phyloP scores from a whole-genome alignment of 2,329 filamentous ascomycete genomes.

The Dothistroma septosporum region DNA sequence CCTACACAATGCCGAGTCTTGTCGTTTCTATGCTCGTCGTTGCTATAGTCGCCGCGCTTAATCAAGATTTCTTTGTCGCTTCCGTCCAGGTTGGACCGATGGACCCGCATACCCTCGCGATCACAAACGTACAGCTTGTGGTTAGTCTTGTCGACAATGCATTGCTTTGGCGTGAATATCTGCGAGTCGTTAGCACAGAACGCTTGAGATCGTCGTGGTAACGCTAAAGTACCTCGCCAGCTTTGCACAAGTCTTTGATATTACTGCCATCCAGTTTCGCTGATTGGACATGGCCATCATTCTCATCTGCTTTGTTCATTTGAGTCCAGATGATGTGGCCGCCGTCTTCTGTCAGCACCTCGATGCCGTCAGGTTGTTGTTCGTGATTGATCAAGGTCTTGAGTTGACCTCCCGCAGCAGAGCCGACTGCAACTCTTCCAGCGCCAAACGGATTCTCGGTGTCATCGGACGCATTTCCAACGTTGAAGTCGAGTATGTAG shows the following conservation, averaged over 20 bases:
- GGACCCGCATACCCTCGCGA: slow-evolving; percentile 42
- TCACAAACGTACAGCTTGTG: slow-evolving; percentile 43
- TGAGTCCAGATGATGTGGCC: slow-evolving; percentile 34
- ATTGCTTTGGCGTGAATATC: slow-evolving; percentile 50
- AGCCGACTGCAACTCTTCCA: neutral
- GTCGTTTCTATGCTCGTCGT: slow-evolving; percentile 15
- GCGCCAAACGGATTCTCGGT: neutral
- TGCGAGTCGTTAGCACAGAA: neutral
- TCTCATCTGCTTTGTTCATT: slow-evolving; percentile 24
- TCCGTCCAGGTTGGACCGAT: slow-evolving; percentile 37
- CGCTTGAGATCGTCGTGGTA: neutral
- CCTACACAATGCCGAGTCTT: slow-evolving; percentile 41
- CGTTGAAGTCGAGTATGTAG: slow-evolving; percentile 7
- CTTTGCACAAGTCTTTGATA: slow-evolving; percentile 41
- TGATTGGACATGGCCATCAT: slow-evolving; percentile 24
- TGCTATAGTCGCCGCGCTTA: slow-evolving; percentile 37
- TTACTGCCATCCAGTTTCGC: slow-evolving; percentile 49
- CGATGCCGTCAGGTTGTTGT: slow-evolving; percentile 34
- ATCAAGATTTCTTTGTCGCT: slow-evolving; percentile 39
- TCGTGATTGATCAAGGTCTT: slow-evolving; percentile 2
- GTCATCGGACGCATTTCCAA: neutral
- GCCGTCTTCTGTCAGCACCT: slow-evolving; percentile 16
- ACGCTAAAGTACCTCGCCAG: slow-evolving; percentile 30
- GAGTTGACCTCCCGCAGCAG: neutral
- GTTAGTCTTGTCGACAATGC: slow-evolving; percentile 30